These are phyloP conservation scores for Pseudopithomyces maydicus DNA, from an alignment of 2,329 filamentous ascomycete genomes.

Conservation along the genomic window DNA sequence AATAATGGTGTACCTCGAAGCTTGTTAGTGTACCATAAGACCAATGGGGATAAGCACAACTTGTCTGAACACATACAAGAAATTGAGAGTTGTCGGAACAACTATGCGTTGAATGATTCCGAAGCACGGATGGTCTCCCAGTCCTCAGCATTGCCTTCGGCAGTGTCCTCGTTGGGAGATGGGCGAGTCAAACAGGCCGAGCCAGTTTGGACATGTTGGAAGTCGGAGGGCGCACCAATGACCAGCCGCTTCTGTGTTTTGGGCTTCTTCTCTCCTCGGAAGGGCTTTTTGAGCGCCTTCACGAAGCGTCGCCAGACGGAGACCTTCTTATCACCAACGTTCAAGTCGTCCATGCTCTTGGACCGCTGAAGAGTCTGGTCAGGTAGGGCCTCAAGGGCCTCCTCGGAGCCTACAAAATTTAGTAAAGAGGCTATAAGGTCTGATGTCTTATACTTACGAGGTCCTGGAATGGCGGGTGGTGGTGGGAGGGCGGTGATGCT, in stretches of 20 bases:
- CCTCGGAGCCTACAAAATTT: not conserved
- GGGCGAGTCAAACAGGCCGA: not conserved
- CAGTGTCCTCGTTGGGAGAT: not conserved
- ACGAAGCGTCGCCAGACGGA: conserved; percentile 8
- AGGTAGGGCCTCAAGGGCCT: not conserved
- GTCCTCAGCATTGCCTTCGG: not conserved
- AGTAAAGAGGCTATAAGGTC: not conserved
- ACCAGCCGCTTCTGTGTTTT: not conserved
- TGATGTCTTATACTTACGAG: not conserved
- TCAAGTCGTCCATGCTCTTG: not conserved
- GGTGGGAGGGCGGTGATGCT: conserved; percentile 19
- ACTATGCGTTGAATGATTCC: not conserved
- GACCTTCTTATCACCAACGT: conserved; percentile 3
- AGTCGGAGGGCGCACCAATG: conserved; percentile 19
- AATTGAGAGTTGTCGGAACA: not conserved
- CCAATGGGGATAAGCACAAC: not conserved
- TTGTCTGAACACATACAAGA: not conserved
- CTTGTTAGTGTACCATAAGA: too few species aligned
- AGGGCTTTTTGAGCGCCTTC: conserved; percentile 9
- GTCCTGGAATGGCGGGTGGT: not conserved
- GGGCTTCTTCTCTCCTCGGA: not conserved
- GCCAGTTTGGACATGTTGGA: conserved; percentile 13
- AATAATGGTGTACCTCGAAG: too few species aligned
- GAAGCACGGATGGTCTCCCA: conserved; percentile 1
- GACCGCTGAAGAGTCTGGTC: not conserved